A percentile compares a stretch with the other conserved stretches of the same genome.
Evolutionary conservation across 2,329 filamentous ascomycete species (phyloP).

Genomic region (Talaromyces sp.): DNA sequence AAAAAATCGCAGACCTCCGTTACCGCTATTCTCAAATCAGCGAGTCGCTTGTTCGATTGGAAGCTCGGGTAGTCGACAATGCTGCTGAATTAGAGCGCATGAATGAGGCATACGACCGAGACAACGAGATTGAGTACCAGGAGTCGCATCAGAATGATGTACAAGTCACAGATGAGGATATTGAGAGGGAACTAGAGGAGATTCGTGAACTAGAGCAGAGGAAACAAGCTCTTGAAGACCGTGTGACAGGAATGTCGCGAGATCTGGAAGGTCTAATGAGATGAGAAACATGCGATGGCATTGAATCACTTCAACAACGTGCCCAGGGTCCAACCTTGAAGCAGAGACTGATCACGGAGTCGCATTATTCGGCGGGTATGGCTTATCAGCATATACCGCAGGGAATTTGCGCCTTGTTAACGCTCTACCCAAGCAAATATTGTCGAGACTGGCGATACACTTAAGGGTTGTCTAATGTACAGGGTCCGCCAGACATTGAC

Average conservation of each 20-base stretch:
- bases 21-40: conserved; percentile 67
- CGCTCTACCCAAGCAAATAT: background rate
- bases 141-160: conserved; percentile 22
- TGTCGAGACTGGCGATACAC: background rate
- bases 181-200: conserved; percentile 49
- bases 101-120: conserved; percentile 60
- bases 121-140: conserved; percentile 50
- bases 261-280: conserved; percentile 62
- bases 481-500: background rate
- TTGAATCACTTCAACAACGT: background rate
- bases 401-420: background rate
- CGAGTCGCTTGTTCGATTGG: conserved; percentile 74
- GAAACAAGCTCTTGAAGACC: conserved; percentile 60
- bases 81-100: conserved; percentile 67
- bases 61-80: conserved; percentile 74
- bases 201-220: conserved; percentile 61
- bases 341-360: background rate
- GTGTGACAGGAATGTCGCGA: conserved; percentile 65
- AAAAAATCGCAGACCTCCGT: conserved; percentile 70
- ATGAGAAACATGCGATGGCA: conserved; percentile 29
- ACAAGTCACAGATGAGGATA: conserved; percentile 42
- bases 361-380: background rate
- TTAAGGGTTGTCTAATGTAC: background rate
- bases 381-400: background rate
- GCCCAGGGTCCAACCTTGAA: background rate